phyloP scores from a whole-genome alignment of 2,329 filamentous ascomycete species.

The Pezicula radicicola region DNA sequence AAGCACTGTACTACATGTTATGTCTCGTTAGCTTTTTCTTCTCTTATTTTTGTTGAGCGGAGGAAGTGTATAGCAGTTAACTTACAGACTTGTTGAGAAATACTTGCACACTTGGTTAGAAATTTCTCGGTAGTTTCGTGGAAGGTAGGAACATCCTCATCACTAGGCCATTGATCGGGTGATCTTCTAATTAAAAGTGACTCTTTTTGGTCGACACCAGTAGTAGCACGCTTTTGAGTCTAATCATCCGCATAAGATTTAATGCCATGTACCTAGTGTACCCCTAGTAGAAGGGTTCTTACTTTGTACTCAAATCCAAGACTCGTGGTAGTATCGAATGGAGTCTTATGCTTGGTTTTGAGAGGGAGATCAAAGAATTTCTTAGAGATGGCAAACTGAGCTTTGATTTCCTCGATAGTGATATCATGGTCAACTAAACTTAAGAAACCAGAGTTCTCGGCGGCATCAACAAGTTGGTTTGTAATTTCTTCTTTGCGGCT shows the following conservation, averaged over 20 bases:
- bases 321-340: slow-evolving; percentile 21
- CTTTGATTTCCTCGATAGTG: slow-evolving; percentile 39
- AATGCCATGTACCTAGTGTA: background rate
- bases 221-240: background rate
- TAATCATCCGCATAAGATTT: background rate
- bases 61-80: background rate
- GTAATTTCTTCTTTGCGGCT: slow-evolving; percentile 48
- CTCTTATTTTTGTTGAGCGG: too few relatives aligned
- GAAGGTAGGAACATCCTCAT: background rate
- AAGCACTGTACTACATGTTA: background rate
- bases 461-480: slow-evolving; percentile 43
- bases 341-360: slow-evolving; percentile 41
- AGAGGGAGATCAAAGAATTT: slow-evolving; percentile 48
- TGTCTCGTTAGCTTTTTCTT: too few relatives aligned
- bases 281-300: background rate
- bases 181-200: background rate
- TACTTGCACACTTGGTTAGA: background rate
- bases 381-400: slow-evolving; percentile 25
- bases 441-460: slow-evolving; percentile 56
- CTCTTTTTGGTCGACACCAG: background rate
- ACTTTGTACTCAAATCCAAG: background rate
- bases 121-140: background rate
- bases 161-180: background rate
- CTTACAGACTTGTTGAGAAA: background rate
- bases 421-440: slow-evolving; percentile 46